A percentile compares a stretch with the other conserved stretches of the same genome.
Conservation (phyloP, 2,329 filamentous ascomycete genomes). For the Alternaria atra region DNA sequence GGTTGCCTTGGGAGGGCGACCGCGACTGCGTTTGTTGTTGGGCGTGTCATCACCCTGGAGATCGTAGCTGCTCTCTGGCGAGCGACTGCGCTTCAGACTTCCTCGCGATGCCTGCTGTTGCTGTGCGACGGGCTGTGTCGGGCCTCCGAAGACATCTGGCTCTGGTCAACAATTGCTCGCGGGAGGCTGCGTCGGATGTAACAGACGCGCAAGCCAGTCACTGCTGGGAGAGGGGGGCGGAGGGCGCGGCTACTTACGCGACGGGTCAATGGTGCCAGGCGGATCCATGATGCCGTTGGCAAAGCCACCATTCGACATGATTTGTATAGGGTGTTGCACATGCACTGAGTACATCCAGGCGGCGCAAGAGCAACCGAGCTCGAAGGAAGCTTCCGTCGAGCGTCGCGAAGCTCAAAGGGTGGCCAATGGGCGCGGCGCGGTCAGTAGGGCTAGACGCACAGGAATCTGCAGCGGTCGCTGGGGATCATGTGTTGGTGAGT, state of each 20-base stretch:
- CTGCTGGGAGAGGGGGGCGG: not conserved
- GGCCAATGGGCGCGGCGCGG: conserved; percentile 34
- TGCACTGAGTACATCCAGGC: conserved; percentile 55
- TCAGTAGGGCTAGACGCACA: conserved; percentile 26
- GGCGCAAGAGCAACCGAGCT: conserved; percentile 47
- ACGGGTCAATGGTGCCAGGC: conserved; percentile 54
- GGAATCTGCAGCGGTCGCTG: conserved; percentile 11
- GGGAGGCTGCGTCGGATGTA: conserved; percentile 45
- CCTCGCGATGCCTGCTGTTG: conserved; percentile 43
- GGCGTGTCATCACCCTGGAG: conserved; percentile 39
- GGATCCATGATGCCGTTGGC: conserved; percentile 53
- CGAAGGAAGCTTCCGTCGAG: conserved; percentile 33
- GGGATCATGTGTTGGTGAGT: conserved; percentile 12
- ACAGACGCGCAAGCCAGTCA: conserved; percentile 32
- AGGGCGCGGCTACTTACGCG: conserved; percentile 24
- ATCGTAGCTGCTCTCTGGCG: conserved; percentile 51
- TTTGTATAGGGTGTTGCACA: conserved; percentile 40
- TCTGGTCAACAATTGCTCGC: conserved; percentile 34
- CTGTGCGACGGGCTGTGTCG: conserved; percentile 43
- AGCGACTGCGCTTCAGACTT: conserved; percentile 53
- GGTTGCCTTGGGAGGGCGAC: conserved; percentile 67
- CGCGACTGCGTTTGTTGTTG: conserved; percentile 50
- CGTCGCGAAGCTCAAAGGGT: conserved; percentile 22
- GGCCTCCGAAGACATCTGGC: conserved; percentile 39
- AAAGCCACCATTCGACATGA: conserved; percentile 52